A percentile compares a stretch with the other conserved stretches of the same genome.
phyloP scores from a whole-genome alignment of 2,329 filamentous ascomycete genomes.

The Cladosporium oxysporum region DNA sequence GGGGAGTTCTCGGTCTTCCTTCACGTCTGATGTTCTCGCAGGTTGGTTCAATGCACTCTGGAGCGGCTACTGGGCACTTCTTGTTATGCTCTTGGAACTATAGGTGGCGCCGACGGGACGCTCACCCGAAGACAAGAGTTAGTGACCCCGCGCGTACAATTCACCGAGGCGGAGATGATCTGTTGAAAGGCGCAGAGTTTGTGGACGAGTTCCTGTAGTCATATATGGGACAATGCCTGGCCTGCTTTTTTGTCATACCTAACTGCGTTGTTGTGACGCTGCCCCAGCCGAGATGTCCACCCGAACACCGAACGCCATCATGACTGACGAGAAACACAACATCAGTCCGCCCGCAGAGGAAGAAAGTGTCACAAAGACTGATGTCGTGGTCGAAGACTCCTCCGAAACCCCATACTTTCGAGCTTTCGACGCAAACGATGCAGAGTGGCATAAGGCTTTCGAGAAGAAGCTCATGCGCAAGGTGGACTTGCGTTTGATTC shows the following conservation, averaged over 20 bases:
- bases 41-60: background rate
- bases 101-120: background rate
- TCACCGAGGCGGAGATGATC: background rate
- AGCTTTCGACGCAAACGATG: conserved; percentile 10
- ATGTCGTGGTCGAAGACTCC: background rate
- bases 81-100: background rate
- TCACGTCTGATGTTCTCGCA: background rate
- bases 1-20: background rate
- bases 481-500: conserved; percentile 67
- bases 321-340: background rate
- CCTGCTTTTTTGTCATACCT: background rate
- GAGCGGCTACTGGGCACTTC: conserved; percentile 1
- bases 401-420: background rate
- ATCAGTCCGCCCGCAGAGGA: conserved; percentile 1
- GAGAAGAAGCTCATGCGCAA: conserved; percentile 66
- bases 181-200: background rate
- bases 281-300: background rate
- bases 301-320: background rate
- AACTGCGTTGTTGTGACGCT: background rate
- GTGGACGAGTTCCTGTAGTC: background rate
- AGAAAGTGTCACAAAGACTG: background rate
- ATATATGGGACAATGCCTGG: background rate
- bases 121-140: background rate
- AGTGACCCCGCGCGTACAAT: background rate
- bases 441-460: conserved; percentile 18